Conservation (phyloP, 345 rosid species). For the Hibiscus syriacus region DNA sequence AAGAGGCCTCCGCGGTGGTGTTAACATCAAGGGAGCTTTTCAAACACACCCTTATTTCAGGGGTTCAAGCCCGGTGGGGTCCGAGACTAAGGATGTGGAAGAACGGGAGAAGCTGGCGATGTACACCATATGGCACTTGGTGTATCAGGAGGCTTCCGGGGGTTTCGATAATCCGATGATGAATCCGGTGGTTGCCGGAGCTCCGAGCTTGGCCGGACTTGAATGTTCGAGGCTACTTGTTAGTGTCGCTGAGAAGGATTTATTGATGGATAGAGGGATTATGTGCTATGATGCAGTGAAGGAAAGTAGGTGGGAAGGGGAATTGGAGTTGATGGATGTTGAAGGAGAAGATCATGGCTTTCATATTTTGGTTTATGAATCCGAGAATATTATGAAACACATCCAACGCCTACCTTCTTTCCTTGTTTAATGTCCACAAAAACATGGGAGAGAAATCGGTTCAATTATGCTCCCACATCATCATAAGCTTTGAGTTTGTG, state of each 20-base stretch:
- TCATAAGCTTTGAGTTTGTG: too few species aligned
- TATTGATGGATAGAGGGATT: slow-evolving; percentile 28
- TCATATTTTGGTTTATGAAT: slow-evolving; percentile 23
- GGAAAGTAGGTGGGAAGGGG: slow-evolving; percentile 37
- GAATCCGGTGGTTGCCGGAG: slow-evolving; percentile 24
- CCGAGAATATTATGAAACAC: slow-evolving; percentile 20
- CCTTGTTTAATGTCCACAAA: slow-evolving; percentile 11
- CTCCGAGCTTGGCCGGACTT: slow-evolving; percentile 29
- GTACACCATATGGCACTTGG: slow-evolving; percentile 15
- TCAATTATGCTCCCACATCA: too few species aligned
- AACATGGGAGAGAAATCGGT: too few species aligned
- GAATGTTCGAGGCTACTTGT: slow-evolving; percentile 27
- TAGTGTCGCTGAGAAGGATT: slow-evolving; percentile 28
- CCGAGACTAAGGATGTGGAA: slow-evolving; percentile 5
- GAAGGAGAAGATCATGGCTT: slow-evolving; percentile 38
- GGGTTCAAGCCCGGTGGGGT: slow-evolving; percentile 32
- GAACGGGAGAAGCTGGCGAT: slow-evolving; percentile 9
- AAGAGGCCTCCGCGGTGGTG: too few species aligned
- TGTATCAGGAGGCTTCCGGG: slow-evolving; percentile 21
- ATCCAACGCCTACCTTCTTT: slow-evolving; percentile 33
- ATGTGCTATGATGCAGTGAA: slow-evolving; percentile 23
- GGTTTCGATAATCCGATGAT: too few species aligned
- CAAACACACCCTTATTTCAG: too few species aligned
- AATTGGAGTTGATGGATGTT: slow-evolving; percentile 26
- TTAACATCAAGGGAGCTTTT: too few species aligned